These are phyloP conservation scores for Graphiopsis chlorocephala DNA, from an alignment of 2,329 filamentous ascomycete species.

Conservation along the genomic window DNA sequence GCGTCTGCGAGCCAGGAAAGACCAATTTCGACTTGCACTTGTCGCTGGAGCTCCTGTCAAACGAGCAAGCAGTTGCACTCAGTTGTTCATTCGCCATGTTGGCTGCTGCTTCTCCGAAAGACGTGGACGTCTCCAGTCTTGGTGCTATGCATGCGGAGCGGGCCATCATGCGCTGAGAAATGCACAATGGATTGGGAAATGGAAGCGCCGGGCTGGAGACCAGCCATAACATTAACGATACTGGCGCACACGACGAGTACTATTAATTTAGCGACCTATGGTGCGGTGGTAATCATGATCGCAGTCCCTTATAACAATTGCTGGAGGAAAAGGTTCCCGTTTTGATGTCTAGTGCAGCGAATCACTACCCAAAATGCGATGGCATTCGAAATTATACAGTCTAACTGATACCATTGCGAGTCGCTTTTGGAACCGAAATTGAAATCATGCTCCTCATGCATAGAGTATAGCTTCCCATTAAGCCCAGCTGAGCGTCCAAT, in stretches of 20 bases:
- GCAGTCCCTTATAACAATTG: background rate
- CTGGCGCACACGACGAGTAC: background rate
- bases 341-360: no score
- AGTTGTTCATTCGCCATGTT: background rate
- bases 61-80: background rate
- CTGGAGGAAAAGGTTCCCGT: no score
- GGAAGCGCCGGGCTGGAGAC: background rate
- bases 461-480: background rate
- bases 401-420: background rate
- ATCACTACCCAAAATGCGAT: background rate
- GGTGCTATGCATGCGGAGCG: background rate
- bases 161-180: background rate
- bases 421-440: background rate
- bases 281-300: background rate
- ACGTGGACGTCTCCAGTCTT: background rate
- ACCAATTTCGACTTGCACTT: background rate
- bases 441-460: background rate
- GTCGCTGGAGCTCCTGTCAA: background rate
- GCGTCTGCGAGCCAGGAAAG: background rate
- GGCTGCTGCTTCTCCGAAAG: background rate
- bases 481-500: slow-evolving; percentile 51
- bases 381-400: background rate
- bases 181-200: background rate
- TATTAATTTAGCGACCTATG: background rate
- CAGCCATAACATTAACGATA: background rate